Conservation (phyloP, 805 yeast species). For the Nakazawaea holstii region DNA sequence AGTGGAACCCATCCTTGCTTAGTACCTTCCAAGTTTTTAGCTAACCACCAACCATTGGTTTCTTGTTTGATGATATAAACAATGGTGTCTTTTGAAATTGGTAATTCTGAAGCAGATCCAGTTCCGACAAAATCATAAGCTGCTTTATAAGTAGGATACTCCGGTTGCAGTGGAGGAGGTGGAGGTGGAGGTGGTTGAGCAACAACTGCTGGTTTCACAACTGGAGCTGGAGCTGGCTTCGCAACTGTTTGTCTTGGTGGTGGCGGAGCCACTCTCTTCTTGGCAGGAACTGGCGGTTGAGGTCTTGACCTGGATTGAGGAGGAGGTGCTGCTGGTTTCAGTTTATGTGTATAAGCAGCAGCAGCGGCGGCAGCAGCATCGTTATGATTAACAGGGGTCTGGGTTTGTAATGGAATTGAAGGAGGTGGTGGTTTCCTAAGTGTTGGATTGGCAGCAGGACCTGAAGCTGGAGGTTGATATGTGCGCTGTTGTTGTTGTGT, state of each 20-base stretch:
- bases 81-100: conserved; percentile 70
- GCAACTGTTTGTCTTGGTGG: conserved; percentile 7
- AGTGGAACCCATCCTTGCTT: conserved; percentile 97
- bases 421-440: conserved; percentile 28
- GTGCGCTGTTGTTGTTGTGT: conserved; percentile 15
- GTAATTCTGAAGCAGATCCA: conserved; percentile 75
- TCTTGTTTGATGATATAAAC: conserved; percentile 68
- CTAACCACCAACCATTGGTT: conserved; percentile 93
- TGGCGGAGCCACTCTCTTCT: conserved; percentile 5
- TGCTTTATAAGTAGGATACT: conserved; percentile 77
- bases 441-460: conserved; percentile 19
- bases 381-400: conserved; percentile 12
- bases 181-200: conserved; percentile 77
- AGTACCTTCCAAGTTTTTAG: conserved; percentile 66
- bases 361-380: conserved; percentile 37
- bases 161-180: conserved; percentile 52
- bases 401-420: conserved; percentile 24
- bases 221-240: conserved; percentile 16
- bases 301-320: not conserved
- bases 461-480: conserved; percentile 22
- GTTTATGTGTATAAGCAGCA: conserved; percentile 26
- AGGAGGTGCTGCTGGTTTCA: conserved; percentile 20
- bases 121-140: conserved; percentile 86
- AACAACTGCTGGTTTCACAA: conserved; percentile 44
- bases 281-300: conserved; percentile 2